Evolutionary conservation across 805 yeast genomes (phyloP), one percentile per base, ranked within the genome.

Genomic region (Wickerhamomyces tratensis): DNA sequence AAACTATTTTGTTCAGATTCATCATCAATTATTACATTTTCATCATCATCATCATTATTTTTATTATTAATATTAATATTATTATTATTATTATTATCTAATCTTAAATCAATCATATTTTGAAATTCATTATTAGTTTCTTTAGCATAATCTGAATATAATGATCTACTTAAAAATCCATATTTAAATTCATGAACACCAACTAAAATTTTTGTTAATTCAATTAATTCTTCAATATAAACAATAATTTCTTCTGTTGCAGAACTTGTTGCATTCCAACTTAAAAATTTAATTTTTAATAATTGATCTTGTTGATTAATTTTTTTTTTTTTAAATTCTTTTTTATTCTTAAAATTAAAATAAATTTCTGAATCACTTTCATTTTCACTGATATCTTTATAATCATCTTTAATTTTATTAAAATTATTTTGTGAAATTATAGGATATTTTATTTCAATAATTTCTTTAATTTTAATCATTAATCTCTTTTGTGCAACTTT

Each of bases 251-350:
- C 77, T 45, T 70, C 76, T 3, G 68, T 52, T 0, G 76, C 74
- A 4, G 72, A 66, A 43, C 67, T 66, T 2, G 74, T 57, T 2
- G 78, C 78, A 49, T 70, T 72, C 79, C 79, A 74, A 42, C 71
- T 62, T 48, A 74, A 53, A 43, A 68, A 62, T 46, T 63, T 62
- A 43, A 67, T 68, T 43, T 64, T 62, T 20, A 65, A 42, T 5
- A 63, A 45, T 33, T 51, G 51, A 14, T 59, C 61, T 35, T 57
- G 58, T 6, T 55, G 56, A 3, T 20, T 20, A 3, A 20, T 20
- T 20, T 20, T 20, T 20, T 20, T 4, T 20, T 20, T 20, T 14
- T 35, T 11, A 20, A 14, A 7, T 12, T 25, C 26, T 27, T 27
- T 25, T 33, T 43, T 41, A 11, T 39, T 40, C 15, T 42, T 38